Base-by-base conservation (phyloP, 163 green algal genomes). In the Prototheca cutis region DNA sequence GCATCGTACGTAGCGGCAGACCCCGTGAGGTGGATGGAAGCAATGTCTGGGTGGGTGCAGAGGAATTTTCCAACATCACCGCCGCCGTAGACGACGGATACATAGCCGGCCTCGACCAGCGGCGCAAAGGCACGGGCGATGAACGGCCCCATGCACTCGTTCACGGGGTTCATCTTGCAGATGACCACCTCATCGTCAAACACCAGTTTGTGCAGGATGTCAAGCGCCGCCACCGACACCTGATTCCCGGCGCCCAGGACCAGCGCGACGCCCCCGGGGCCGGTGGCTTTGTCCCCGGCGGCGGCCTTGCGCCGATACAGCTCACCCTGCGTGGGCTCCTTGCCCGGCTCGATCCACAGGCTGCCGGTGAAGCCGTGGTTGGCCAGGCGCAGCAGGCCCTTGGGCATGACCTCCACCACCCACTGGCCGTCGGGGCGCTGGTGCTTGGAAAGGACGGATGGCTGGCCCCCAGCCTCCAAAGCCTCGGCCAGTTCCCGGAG, bases 81-180 rank as follows among this genome's bases (percentile, higher is more conserved):
- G 18, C 76, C 82, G 4, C 87, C 87, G 55, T 93, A 93, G 28
- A 83, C 78, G 40, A 95, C 58, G 54, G 79, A 67, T 39, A 93
- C 34, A 49, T 75, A 84, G 24, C 82, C 84, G 3, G 55, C 57
- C 7, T 86, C 58, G 28, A 89, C 75, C 33, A 94, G 65, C 4
- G 85, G 85, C 32, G 68, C 48, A 42, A 90, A 81, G 0, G 72
- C 75, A 21, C 55, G 53, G 57, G 61, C 48, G 24, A 85, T 24
- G 52, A 67, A 71, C 6, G 71, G 69, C 3, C 78, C 79, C n/a
- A 80, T 40, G 40, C 74, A 83, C 40, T 82, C 75, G 53, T 90
- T 91, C 29, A 91, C 77, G 1, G 87, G 87, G 72, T 93, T 93
- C 61, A 91, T 83, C 75, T 95, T 95, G 51, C 83, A 61, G 24